Base-by-base conservation (phyloP, 225 moss, liverwort and hornwort genomes). In the Sphagnum tenellum region DNA sequence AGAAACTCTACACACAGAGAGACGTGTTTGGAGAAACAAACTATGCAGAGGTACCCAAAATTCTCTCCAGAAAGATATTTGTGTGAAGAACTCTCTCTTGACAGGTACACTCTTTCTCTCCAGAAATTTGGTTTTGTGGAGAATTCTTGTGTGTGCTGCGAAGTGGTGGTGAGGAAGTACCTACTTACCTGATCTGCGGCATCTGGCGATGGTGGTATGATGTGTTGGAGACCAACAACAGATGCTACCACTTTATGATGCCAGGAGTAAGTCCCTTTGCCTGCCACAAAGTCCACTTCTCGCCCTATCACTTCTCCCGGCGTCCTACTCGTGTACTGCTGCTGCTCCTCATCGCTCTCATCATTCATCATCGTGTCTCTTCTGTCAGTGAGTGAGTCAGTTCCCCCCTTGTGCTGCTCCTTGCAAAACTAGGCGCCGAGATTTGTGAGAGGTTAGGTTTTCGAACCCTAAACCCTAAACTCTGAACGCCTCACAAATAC, bases 301-400 rank as follows among this genome's bases (percentile, higher is more conserved):
- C 86, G 78, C 2, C 93, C 96, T 12, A 93, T 81, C 5, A 90
- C 76, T 70, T 98, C 93, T 69, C 96, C 96, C 0, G 96, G 96
- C 48, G 93, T 90, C 5, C 73, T 62, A 44, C 29, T 29, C 29
- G 66, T 66, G 47, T 60, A 77, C 57, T 79, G 79, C 63, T 86
- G 3, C 47, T 47, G 60, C 73, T 76, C 67, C 67, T 78, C 91
- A 89, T 90, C 64, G 74, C 70, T 53, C 46, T 57, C 5, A 5
- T 12, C 58, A 44, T 58, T 13, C 58, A 58, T 58, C 5, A 12
- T 29, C 29, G 29, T 29, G 29, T 29, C 29, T 0, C 29, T 29
- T 29, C 0, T 0, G 29, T 29, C 0, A 29, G 29, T 29, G 29
- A 29, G 29, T 29, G 29, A 29, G 29, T 29, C 29, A 29, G 1